Percentiles rank a stretch among this genome's conserved stretches.
Conservation (phyloP, 1,284 basidiomycete species). For the Amylostereum chailletii region DNA sequence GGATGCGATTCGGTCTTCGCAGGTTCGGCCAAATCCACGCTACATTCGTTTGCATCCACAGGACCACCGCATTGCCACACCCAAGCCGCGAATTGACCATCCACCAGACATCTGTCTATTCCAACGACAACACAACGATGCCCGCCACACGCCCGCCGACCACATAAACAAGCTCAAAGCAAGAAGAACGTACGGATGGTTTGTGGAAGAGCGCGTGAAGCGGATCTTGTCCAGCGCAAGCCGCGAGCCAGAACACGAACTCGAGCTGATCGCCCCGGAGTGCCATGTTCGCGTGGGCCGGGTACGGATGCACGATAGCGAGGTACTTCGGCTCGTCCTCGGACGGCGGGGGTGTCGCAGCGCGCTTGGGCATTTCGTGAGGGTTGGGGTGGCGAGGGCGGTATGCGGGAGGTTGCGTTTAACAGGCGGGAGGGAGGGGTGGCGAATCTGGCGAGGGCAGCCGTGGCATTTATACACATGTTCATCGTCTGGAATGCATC, state of each 20-base stretch:
- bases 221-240: constrained; percentile 35
- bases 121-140: background rate
- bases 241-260: constrained; percentile 58
- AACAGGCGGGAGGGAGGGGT: too few relatives aligned
- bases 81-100: background rate
- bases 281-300: constrained; percentile 45
- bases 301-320: constrained; percentile 55
- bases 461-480: too few relatives aligned
- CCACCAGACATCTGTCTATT: background rate
- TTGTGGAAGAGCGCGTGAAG: constrained; percentile 53
- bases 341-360: constrained; percentile 43
- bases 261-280: constrained; percentile 35
- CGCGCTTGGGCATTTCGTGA: constrained; percentile 46
- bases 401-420: background rate
- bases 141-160: background rate
- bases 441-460: too few relatives aligned
- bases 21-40: too few relatives aligned
- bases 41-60: too few relatives aligned
- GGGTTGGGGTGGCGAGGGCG: background rate
- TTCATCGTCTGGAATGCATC: too few relatives aligned
- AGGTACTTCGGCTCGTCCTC: constrained; percentile 52
- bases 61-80: too few relatives aligned
- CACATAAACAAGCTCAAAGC: background rate
- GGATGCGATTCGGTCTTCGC: background rate
- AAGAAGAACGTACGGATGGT: constrained; percentile 40